phyloP scores from a whole-genome alignment of 306 rosid species.

The Canavalia ensiformis region DNA sequence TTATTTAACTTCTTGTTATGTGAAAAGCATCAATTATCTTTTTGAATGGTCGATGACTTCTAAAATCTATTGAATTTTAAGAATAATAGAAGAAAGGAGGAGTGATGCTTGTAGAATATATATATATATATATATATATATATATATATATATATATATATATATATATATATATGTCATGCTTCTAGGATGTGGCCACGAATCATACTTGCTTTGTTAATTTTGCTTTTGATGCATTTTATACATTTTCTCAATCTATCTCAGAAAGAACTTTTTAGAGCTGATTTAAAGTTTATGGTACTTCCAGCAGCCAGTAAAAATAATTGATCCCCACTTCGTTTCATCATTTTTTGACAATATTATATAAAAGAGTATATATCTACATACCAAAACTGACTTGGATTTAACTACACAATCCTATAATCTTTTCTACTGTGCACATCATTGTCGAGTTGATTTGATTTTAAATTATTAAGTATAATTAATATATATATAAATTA shows the following conservation, averaged over 20 bases:
- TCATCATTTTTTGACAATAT: conserved; percentile 79
- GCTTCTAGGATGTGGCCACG: conserved; percentile 77
- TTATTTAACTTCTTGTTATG: conserved; percentile 30
- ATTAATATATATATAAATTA: too few species aligned
- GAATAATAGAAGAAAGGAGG: conserved; percentile 17
- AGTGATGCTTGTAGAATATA: conserved; percentile 14
- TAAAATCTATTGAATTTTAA: conserved; percentile 13
- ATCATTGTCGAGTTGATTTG: too few species aligned
- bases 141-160: too few species aligned
- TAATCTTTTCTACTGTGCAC: too few species aligned
- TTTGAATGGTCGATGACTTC: conserved; percentile 38
- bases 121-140: too few species aligned
- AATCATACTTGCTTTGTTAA: conserved; percentile 29
- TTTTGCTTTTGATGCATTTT: conserved; percentile 35
- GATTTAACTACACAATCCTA: conserved; percentile 19
- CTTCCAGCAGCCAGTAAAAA: conserved; percentile 74
- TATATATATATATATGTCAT: not conserved
- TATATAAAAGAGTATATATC: conserved; percentile 73
- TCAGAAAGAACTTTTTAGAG: conserved; percentile 28
- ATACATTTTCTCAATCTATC: not conserved
- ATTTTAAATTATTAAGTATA: too few species aligned
- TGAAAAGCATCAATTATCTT: not conserved
- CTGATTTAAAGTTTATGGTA: conserved; percentile 40
- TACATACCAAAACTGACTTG: conserved; percentile 80
- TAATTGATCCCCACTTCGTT: conserved; percentile 94